These are phyloP conservation scores for Lotmaria passim DNA, from an alignment of 208 protist genomes.

Conservation along the genomic window DNA sequence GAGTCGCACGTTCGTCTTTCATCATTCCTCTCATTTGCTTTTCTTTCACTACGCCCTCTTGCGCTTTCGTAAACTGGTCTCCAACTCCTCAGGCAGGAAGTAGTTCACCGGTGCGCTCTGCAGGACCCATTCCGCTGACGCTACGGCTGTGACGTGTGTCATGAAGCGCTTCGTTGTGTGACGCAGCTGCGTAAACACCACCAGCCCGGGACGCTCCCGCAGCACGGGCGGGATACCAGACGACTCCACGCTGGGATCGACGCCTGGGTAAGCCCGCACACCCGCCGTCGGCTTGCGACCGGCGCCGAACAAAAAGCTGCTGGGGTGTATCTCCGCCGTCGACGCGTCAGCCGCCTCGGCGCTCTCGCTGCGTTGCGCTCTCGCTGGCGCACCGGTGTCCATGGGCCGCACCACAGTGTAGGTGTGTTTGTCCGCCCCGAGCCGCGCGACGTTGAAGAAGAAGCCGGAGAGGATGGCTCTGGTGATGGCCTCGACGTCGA, in stretches of 20 bases:
- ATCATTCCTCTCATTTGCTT: not conserved
- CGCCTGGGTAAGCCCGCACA: not conserved
- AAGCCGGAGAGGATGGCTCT: slow-evolving; percentile 82
- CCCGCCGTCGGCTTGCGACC: slow-evolving; percentile 33
- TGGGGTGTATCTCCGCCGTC: slow-evolving; percentile 78
- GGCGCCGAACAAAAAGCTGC: slow-evolving; percentile 72
- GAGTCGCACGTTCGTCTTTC: not conserved
- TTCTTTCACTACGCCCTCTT: slow-evolving; percentile 26
- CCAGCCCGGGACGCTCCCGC: slow-evolving; percentile 67
- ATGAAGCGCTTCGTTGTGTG: slow-evolving; percentile 88
- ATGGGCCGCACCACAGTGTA: slow-evolving; percentile 83
- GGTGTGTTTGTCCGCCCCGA: slow-evolving; percentile 76
- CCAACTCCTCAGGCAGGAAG: slow-evolving; percentile 80
- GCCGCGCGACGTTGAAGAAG: slow-evolving; percentile 89
- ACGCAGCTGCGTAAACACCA: slow-evolving; percentile 88
- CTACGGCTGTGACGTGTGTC: slow-evolving; percentile 86
- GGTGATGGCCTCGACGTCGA: slow-evolving; percentile 72
- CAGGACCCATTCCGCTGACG: slow-evolving; percentile 68
- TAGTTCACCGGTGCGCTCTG: slow-evolving; percentile 80
- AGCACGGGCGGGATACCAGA: slow-evolving; percentile 21
- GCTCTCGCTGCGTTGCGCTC: slow-evolving; percentile 13
- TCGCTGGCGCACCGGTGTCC: slow-evolving; percentile 44
- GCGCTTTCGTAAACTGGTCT: slow-evolving; percentile 75
- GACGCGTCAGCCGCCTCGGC: slow-evolving; percentile 28
- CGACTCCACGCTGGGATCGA: not conserved